Conservation (phyloP, 73 alveolate species). For the Diophrys appendiculata region DNA sequence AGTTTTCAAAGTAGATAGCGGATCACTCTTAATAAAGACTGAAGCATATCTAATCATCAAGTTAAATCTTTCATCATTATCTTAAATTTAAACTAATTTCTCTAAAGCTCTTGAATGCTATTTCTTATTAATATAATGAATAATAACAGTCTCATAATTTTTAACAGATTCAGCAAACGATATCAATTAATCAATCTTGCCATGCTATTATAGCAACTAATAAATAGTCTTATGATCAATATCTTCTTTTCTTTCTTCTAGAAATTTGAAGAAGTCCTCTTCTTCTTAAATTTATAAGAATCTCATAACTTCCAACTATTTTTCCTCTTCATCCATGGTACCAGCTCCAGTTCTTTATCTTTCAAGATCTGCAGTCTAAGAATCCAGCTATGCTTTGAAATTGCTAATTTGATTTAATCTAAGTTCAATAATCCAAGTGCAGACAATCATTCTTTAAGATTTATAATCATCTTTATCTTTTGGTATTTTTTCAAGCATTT, state of each 20-base stretch:
- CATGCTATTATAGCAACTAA: conserved; percentile 82
- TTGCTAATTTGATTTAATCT: conserved; percentile 69
- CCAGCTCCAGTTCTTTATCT: conserved; percentile 2
- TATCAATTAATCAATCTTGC: conserved; percentile 88
- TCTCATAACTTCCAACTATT: neutral
- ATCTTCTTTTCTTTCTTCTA: conserved; percentile 66
- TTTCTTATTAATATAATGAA: conserved; percentile 87
- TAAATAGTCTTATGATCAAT: conserved; percentile 74
- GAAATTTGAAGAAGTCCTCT: conserved; percentile 39
- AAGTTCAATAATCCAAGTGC: conserved; percentile 94
- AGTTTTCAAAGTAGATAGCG: conserved; percentile 75
- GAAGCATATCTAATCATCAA: conserved; percentile 87
- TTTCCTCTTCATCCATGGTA: neutral
- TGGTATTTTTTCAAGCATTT: conserved; percentile 47
- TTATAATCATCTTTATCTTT: conserved; percentile 51
- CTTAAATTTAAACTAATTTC: conserved; percentile 56
- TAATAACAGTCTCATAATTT: conserved; percentile 83
- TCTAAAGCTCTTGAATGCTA: conserved; percentile 78
- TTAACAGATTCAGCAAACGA: conserved; percentile 79
- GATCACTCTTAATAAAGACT: conserved; percentile 85
- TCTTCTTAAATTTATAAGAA: neutral
- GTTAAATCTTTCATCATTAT: conserved; percentile 60
- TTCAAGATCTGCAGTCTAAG: conserved; percentile 3
- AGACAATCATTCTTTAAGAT: conserved; percentile 76
- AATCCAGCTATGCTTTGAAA: conserved; percentile 42